Base-by-base conservation (phyloP, 2,329 filamentous ascomycete genomes). In the Dothideomycetes sp. region DNA sequence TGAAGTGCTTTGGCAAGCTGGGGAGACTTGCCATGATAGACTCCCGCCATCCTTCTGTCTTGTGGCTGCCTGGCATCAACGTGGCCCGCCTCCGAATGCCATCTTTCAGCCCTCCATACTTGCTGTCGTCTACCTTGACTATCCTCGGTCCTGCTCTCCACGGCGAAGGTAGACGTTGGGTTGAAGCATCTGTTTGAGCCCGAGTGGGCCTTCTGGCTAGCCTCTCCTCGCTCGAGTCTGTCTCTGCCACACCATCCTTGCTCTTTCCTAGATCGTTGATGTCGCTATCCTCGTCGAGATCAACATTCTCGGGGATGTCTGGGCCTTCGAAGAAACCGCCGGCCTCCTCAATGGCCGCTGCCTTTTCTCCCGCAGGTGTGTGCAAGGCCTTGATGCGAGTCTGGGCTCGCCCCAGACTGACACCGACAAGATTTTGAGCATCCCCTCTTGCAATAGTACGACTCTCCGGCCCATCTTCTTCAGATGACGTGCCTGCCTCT, bases 281-380 rank as follows among this genome's bases (percentile, higher is more conserved):
- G 15, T 32, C 41, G n/a, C 16, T 36, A 4, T 40, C 41, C 4
- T 44, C 35, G 15, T 42, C 41, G 9, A 46, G 33, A 5, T 40
- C 41, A 16, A 14, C 41, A n/a, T 42, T 38, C 29, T 36, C 39
- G 31, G 36, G 39, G n/a, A 41, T 37, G 29, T 36, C 34, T 3
- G 39, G 34, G 43, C 53, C 42, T 3, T 62, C 60, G 44, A 75
- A 75, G 47, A 72, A 68, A 12, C 56, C 64, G 3, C 65, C 66
- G 12, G 51, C 47, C 24, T 64, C 59, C 44, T 73, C 70, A 48
- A 79, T 57, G 2, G 67, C 68, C 2, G 70, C 69, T n/a, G 63
- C 68, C 53, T 77, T 79, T 51, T 77, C 75, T 15, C 68, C 68
- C 8, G 70, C 70, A 1, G 75, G 73, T 4, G 73, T 78, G 31